Evolutionary conservation across 2,329 filamentous ascomycete genomes (phyloP), one percentile per base, ranked within the genome.

Genomic region (Ceratocystis diversiconidia): DNA sequence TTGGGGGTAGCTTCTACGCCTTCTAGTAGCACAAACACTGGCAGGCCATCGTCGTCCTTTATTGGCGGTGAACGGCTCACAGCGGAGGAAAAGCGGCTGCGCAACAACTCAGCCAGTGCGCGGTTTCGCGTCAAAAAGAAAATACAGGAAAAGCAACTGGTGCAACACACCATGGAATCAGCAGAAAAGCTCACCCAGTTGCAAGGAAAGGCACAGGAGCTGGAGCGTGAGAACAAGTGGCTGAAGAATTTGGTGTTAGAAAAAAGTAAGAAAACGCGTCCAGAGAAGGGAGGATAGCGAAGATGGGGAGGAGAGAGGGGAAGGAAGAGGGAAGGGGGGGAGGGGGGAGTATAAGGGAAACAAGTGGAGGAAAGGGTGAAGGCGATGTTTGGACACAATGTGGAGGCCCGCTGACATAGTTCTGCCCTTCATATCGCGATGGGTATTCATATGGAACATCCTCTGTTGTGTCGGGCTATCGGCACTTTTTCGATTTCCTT

Each of bases 111-210:
- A 17, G 84, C 84, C 60, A 84, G 80, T 62, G 84, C 84, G n/a
- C 81, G 84, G 60, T 87, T 87, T 75, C 81, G 84, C 55, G 80
- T 85, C 72, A 87, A 87, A 78, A 87, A 87, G 79, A 87, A 87
- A 77, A 83, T 85, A 73, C 80, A 84, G 62, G 84, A 87, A 73
- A 81, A 84, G 72, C 79, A 82, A n/a, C 78, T 86, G 64, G 82
- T 84, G 71, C 75, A 76, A 30, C 79, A 79, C 2, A 80, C 83
- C n/a, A 82, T 83, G 68, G 84, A 85, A 60, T 81, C 84, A 69
- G 80, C 81, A 25, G 82, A 85, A 62, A 83, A 83, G 72, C 82
- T 83, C 61, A 76, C 78, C 50, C 78, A 78, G 57, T 75, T 87
- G 15, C 82, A 86, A 71, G 77, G 78, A 63, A 77, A 78, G 17